A percentile compares a stretch with the other conserved stretches of the same genome.
phyloP scores from a whole-genome alignment of 192 early-diverging fungal genomes.

The Entomortierella parvispora region DNA sequence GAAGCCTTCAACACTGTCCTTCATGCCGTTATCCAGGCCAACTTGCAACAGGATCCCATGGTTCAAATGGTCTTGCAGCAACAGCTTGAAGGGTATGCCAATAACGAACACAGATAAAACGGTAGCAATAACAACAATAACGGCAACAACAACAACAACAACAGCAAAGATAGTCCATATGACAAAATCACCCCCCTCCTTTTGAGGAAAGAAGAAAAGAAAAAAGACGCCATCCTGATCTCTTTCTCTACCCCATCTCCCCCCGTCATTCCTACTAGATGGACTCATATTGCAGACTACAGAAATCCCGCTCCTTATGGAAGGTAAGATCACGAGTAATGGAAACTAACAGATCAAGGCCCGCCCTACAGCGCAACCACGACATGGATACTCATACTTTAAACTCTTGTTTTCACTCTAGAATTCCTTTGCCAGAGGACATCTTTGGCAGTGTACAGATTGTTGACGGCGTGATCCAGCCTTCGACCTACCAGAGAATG shows the following conservation, averaged over 20 bases:
- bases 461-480: conserved; percentile 57
- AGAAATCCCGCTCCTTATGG: conserved; percentile 46
- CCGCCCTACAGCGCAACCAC: neutral
- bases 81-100: conserved; percentile 50
- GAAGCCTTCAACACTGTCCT: conserved; percentile 28
- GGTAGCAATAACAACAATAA: too few species aligned
- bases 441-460: conserved; percentile 70
- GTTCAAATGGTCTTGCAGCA: conserved; percentile 24
- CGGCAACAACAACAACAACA: too few species aligned
- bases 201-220: too few species aligned
- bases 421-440: conserved; percentile 69
- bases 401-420: neutral
- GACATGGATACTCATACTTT: conserved; percentile 30
- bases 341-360: too few species aligned
- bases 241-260: neutral
- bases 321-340: too few species aligned
- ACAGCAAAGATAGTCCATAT: too few species aligned
- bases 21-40: conserved; percentile 19
- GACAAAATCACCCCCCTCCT: too few species aligned
- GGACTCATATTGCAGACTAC: conserved; percentile 43
- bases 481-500: conserved; percentile 64
- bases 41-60: conserved; percentile 34
- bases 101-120: too few species aligned
- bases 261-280: conserved; percentile 8
- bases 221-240: too few species aligned